A percentile compares a stretch with the other conserved stretches of the same genome.
Conservation (phyloP, 257 asterid genomes). For the Perilla frutescens region DNA sequence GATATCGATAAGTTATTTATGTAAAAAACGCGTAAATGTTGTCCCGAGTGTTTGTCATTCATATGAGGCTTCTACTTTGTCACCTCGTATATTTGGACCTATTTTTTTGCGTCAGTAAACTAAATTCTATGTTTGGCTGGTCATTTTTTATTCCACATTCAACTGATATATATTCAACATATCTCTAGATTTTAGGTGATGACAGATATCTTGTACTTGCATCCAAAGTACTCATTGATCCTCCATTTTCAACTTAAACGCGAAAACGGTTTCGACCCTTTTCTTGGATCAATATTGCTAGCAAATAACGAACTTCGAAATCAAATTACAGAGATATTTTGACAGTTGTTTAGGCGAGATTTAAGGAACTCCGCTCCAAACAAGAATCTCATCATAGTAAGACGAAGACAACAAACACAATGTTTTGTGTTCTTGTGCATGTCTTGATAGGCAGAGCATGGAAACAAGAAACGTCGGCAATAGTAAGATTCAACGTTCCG, state of each 20-base stretch:
- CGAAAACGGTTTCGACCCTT: background rate
- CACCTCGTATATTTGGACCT: background rate
- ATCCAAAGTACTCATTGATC: background rate
- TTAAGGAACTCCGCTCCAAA: background rate
- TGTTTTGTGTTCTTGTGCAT: conserved; percentile 1
- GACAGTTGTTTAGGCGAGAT: background rate
- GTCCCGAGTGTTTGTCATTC: background rate
- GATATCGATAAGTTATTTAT: no score
- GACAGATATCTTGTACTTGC: conserved; percentile 3
- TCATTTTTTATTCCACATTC: background rate
- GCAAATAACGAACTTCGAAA: background rate
- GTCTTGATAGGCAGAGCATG: background rate
- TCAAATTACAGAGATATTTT: background rate
- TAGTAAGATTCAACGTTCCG: background rate
- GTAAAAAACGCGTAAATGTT: no score
- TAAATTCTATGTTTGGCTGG: no score
- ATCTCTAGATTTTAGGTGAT: background rate
- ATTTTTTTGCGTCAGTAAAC: no score
- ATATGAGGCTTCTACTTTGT: background rate
- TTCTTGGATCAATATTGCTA: background rate
- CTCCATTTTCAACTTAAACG: background rate
- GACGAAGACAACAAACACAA: conserved; percentile 12
- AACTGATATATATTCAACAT: background rate
- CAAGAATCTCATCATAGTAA: conserved; percentile 1
- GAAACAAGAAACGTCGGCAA: background rate